A percentile compares a stretch with the other conserved stretches of the same genome.
phyloP scores from a whole-genome alignment of 2,329 filamentous ascomycete genomes.

The Pseudogymnoascus destructans region DNA sequence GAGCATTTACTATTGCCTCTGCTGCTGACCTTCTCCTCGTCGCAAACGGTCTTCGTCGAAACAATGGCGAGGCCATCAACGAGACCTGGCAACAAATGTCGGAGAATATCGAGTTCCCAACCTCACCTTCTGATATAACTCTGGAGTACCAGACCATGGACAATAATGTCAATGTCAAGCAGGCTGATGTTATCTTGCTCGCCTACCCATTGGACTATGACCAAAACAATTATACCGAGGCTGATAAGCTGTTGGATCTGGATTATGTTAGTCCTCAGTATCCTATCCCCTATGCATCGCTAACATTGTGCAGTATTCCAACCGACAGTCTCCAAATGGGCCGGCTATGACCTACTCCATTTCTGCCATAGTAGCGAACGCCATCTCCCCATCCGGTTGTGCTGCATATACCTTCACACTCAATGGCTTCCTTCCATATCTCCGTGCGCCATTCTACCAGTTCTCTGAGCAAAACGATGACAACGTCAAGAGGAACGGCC shows the following conservation, averaged over 20 bases:
- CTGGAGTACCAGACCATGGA: conserved; percentile 55
- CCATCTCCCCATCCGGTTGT: conserved; percentile 52
- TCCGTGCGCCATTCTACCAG: conserved; percentile 54
- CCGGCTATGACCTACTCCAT: conserved; percentile 64
- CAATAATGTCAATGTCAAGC: conserved; percentile 51
- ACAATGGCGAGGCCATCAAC: conserved; percentile 30
- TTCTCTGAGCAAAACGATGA: conserved; percentile 58
- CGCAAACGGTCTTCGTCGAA: conserved; percentile 27
- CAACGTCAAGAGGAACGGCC: conserved; percentile 44
- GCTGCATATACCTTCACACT: conserved; percentile 55
- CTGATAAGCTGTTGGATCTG: conserved; percentile 37
- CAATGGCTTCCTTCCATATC: conserved; percentile 49
- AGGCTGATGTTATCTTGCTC: conserved; percentile 56
- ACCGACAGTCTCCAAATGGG: conserved; percentile 52
- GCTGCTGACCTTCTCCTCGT: conserved; percentile 33
- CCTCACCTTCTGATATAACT: conserved; percentile 44
- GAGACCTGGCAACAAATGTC: conserved; percentile 45
- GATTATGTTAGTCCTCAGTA: conserved; percentile 38
- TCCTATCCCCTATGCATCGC: conserved; percentile 3
- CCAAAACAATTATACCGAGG: conserved; percentile 39
- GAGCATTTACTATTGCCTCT: conserved; percentile 47
- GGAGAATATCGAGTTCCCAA: conserved; percentile 40
- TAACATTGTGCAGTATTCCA: conserved; percentile 39
- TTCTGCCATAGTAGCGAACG: conserved; percentile 53
- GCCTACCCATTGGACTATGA: conserved; percentile 51